Percentiles rank a stretch among this genome's conserved stretches.
phyloP scores from a whole-genome alignment of 2,329 filamentous ascomycete species.

The Pseudopyricularia cyperi region DNA sequence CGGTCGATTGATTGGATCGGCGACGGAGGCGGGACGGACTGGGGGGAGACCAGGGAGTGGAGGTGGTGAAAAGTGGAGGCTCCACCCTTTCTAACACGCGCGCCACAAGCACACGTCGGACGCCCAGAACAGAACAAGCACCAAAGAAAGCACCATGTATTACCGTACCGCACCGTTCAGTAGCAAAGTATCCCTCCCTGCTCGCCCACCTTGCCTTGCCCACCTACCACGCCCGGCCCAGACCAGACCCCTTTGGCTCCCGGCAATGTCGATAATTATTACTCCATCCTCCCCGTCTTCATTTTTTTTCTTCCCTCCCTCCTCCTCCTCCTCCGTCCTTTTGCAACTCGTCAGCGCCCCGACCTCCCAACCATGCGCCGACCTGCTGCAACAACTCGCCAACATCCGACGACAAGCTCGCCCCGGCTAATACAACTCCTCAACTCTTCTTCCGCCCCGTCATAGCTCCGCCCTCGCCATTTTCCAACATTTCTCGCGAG shows the following conservation, averaged over 20 bases:
- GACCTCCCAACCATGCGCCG: neutral
- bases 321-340: neutral
- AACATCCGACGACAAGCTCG: neutral
- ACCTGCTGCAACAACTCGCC: neutral
- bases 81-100: no score
- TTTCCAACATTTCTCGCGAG: neutral
- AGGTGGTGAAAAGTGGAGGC: no score
- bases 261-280: neutral
- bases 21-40: constrained; percentile 1
- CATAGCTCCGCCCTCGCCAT: neutral
- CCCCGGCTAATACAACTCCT: neutral
- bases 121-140: no score
- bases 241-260: constrained; percentile 1
- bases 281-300: constrained; percentile 1
- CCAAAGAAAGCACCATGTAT: no score
- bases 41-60: no score
- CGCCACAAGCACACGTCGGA: no score
- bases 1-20: neutral
- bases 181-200: constrained; percentile 4
- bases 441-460: neutral
- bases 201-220: constrained; percentile 2
- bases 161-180: no score
- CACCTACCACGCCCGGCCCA: constrained; percentile 3
- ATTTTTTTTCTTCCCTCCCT: neutral
- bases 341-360: neutral